Percentiles rank a stretch among this genome's conserved stretches.
These are phyloP conservation scores for Gossypium trilobum DNA, from an alignment of 441 rosid species.

Conservation along the genomic window DNA sequence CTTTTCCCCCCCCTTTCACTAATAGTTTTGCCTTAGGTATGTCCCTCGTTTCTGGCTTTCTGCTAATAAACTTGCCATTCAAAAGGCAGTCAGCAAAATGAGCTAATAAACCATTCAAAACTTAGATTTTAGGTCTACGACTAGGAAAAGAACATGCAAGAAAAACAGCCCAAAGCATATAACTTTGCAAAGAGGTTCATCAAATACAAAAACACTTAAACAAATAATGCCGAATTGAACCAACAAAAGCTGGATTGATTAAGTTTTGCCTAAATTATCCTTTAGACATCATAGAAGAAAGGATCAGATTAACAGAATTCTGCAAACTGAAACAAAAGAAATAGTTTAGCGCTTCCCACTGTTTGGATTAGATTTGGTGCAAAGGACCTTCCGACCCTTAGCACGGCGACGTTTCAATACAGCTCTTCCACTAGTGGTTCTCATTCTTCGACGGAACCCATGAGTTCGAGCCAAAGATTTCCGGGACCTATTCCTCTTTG, in stretches of 20 bases:
- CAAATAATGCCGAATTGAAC: neutral
- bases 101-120: neutral
- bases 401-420: slow-evolving; percentile 75
- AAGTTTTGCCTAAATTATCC: slow-evolving; percentile 9
- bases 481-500: slow-evolving; percentile 80
- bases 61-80: too few relatives aligned
- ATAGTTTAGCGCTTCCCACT: slow-evolving; percentile 49
- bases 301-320: neutral
- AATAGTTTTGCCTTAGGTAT: too few relatives aligned
- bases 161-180: neutral
- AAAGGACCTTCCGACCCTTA: slow-evolving; percentile 78
- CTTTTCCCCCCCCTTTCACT: too few relatives aligned
- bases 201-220: neutral
- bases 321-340: neutral
- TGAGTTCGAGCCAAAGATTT: slow-evolving; percentile 89
- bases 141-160: neutral
- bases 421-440: slow-evolving; percentile 81
- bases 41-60: too few relatives aligned
- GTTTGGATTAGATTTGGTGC: slow-evolving; percentile 74
- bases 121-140: neutral
- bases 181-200: neutral
- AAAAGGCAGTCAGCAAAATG: neutral
- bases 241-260: neutral
- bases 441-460: slow-evolving; percentile 78
- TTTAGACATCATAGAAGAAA: neutral